phyloP scores from a whole-genome alignment of 495 filamentous ascomycete genomes.

The Evansstolkia leycettana region DNA sequence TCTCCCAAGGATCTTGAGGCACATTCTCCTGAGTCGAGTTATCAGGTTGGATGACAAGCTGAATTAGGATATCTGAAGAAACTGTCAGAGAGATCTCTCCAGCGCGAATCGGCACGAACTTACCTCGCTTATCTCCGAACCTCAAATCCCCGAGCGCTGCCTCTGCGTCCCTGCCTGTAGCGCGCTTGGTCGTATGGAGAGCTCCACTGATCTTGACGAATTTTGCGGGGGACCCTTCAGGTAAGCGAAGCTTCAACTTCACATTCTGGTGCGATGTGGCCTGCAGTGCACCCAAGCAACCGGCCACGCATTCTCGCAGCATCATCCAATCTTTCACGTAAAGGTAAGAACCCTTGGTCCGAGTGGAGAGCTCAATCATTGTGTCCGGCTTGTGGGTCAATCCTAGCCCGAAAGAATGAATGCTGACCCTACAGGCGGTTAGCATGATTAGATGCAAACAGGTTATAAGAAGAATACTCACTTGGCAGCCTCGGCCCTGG shows the following conservation, averaged over 20 bases:
- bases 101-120: not conserved
- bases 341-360: constrained; percentile 93
- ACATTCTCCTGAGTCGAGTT: constrained; percentile 72
- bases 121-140: constrained; percentile 88
- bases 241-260: constrained; percentile 87
- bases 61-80: constrained; percentile 70
- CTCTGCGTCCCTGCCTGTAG: constrained; percentile 93
- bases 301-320: constrained; percentile 92
- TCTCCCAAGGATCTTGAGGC: constrained; percentile 94
- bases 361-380: constrained; percentile 92
- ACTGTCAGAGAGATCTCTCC: not conserved
- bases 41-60: constrained; percentile 87
- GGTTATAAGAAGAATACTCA: constrained; percentile 30
- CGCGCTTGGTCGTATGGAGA: constrained; percentile 91
- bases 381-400: constrained; percentile 97
- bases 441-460: constrained; percentile 9
- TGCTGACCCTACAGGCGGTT: constrained; percentile 56
- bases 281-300: constrained; percentile 88
- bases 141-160: constrained; percentile 84
- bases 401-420: constrained; percentile 93
- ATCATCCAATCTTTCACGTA: constrained; percentile 99
- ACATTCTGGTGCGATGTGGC: constrained; percentile 97
- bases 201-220: constrained; percentile 98
- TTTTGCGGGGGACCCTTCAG: constrained; percentile 93
- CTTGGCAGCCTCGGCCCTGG: constrained; percentile 96